A percentile compares a stretch with the other conserved stretches of the same genome.
Conservation (phyloP, 768 basidiomycete species). For the Lentinula detonsa region DNA sequence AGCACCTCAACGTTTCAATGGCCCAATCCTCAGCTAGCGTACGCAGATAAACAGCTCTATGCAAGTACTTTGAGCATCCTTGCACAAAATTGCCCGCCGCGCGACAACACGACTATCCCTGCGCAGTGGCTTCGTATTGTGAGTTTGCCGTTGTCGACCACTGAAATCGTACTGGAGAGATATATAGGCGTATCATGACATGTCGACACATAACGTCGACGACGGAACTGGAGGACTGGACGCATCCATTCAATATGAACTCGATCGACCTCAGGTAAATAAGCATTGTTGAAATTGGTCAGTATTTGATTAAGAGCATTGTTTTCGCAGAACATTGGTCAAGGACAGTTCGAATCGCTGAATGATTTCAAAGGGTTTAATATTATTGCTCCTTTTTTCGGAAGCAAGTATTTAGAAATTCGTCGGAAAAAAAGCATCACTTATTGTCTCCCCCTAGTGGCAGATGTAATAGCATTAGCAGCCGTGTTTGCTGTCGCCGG, state of each 20-base stretch:
- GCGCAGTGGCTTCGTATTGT: conserved; percentile 37
- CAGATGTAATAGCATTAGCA: conserved; percentile 38
- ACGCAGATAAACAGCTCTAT: background rate
- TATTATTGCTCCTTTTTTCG: conserved; percentile 31
- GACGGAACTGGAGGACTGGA: conserved; percentile 44
- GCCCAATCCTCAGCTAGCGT: background rate
- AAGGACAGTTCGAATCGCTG: conserved; percentile 38
- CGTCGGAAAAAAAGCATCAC: background rate
- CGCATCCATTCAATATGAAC: conserved; percentile 43
- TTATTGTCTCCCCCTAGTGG: conserved; percentile 21
- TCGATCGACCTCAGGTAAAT: conserved; percentile 32
- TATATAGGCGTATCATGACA: conserved; percentile 40
- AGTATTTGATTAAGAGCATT: background rate
- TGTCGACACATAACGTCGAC: conserved; percentile 37
- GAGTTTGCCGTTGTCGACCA: conserved; percentile 6
- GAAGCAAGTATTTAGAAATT: conserved; percentile 25
- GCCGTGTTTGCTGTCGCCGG: conserved; percentile 28
- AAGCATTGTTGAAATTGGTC: conserved; percentile 6
- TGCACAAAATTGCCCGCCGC: conserved; percentile 21
- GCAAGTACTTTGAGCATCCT: background rate
- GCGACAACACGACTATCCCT: conserved; percentile 24
- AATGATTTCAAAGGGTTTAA: conserved; percentile 35
- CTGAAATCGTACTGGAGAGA: background rate
- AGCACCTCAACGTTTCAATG: background rate
- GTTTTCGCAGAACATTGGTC: conserved; percentile 35